A percentile compares a stretch with the other conserved stretches of the same genome.
Conservation (phyloP, 2,329 filamentous ascomycete species). For the Fusarium sp. region DNA sequence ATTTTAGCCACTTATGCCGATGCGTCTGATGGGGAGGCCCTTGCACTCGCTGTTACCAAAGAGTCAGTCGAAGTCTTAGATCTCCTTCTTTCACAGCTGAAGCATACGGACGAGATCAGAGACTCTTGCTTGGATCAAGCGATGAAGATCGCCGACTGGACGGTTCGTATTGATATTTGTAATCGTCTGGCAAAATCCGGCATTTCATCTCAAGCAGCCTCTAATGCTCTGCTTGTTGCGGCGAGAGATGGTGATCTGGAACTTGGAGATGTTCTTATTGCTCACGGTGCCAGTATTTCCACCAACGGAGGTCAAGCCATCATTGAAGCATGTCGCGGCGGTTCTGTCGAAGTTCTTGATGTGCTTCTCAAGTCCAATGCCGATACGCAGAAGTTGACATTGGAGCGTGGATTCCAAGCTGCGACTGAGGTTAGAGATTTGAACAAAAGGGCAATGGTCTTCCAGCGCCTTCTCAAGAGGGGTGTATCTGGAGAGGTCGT, state of each 20-base stretch:
- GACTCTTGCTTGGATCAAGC: constrained; percentile 56
- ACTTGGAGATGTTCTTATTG: constrained; percentile 60
- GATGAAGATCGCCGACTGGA: constrained; percentile 52
- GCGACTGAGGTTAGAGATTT: constrained; percentile 63
- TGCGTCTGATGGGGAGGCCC: constrained; percentile 59
- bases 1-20: constrained; percentile 59
- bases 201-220: constrained; percentile 56
- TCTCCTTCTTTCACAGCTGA: constrained; percentile 52
- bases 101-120: constrained; percentile 50
- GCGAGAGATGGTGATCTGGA: constrained; percentile 62
- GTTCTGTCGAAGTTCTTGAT: constrained; percentile 58
- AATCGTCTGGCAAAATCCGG: constrained; percentile 57
- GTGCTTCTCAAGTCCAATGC: constrained; percentile 58
- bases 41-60: constrained; percentile 57
- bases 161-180: constrained; percentile 55
- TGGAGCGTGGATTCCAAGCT: constrained; percentile 64
- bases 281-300: constrained; percentile 61
- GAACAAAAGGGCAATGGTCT: constrained; percentile 58
- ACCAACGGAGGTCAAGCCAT: constrained; percentile 63
- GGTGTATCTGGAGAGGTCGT: constrained; percentile 62
- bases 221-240: constrained; percentile 60
- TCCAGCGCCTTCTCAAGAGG: constrained; percentile 59
- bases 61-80: constrained; percentile 57
- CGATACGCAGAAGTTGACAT: constrained; percentile 51
- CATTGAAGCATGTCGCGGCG: constrained; percentile 63